Evolutionary conservation across 1,284 basidiomycete genomes (phyloP).

Genomic region (Psilocybe mexicana): DNA sequence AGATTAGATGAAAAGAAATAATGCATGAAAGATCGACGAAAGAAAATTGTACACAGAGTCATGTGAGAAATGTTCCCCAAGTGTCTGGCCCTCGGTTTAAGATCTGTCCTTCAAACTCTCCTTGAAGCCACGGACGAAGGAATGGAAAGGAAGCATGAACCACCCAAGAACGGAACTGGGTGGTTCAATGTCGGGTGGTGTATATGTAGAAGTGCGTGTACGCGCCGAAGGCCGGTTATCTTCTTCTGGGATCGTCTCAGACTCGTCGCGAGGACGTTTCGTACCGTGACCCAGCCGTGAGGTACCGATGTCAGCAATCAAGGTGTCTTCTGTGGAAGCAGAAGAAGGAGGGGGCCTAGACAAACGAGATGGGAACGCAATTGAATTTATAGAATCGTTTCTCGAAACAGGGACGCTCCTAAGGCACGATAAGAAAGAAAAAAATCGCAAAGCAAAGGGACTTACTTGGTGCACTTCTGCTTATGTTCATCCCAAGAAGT

Average conservation of each 20-base stretch:
- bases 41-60: slow-evolving; percentile 15
- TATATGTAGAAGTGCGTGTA: slow-evolving; percentile 47
- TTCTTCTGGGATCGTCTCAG: slow-evolving; percentile 31
- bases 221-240: slow-evolving; percentile 48
- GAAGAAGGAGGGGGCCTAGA: slow-evolving; percentile 20
- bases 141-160: slow-evolving; percentile 61
- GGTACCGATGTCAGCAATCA: slow-evolving; percentile 32
- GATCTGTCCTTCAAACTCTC: slow-evolving; percentile 45
- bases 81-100: slow-evolving; percentile 14
- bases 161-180: slow-evolving; percentile 48
- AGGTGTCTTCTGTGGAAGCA: slow-evolving; percentile 42
- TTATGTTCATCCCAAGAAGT: slow-evolving; percentile 64
- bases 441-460: slow-evolving; percentile 3
- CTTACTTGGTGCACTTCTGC: slow-evolving; percentile 46
- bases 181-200: slow-evolving; percentile 41
- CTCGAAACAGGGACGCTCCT: slow-evolving; percentile 18
- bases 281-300: slow-evolving; percentile 26
- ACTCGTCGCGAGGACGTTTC: slow-evolving; percentile 52
- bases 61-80: slow-evolving; percentile 11
- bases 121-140: slow-evolving; percentile 64
- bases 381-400: slow-evolving; percentile 18
- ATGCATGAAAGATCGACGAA: slow-evolving; percentile 12
- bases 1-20: slow-evolving; percentile 19
- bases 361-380: slow-evolving; percentile 19
- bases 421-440: background rate